Conservation (phyloP, 495 filamentous ascomycete species). For the Penicillium herquei region DNA sequence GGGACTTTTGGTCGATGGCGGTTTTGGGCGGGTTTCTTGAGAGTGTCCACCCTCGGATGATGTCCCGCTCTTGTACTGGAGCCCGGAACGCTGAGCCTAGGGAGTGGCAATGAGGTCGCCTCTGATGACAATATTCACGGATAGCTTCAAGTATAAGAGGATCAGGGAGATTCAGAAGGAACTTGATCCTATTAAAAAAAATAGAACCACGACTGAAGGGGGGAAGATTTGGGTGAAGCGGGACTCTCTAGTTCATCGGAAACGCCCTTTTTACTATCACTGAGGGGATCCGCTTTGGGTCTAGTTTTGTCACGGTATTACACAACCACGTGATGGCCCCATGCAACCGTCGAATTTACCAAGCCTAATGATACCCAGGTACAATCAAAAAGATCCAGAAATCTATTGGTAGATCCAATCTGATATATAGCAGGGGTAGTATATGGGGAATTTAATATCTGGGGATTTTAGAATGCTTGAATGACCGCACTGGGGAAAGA, state of each 20-base stretch:
- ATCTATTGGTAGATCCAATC: too few species aligned
- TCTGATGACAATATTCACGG: not conserved
- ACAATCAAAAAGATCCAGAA: too few species aligned
- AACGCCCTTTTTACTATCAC: constrained; percentile 1
- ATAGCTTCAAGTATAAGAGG: not conserved
- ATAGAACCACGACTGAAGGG: not conserved
- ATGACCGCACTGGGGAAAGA: not conserved
- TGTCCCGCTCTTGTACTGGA: constrained; percentile 40
- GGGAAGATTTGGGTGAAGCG: not conserved
- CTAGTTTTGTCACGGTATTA: constrained; percentile 27
- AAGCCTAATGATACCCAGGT: not conserved
- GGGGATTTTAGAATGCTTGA: not conserved
- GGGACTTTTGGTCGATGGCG: constrained; percentile 31
- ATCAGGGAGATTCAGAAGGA: not conserved
- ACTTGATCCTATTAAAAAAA: not conserved
- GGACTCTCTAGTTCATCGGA: constrained; percentile 1
- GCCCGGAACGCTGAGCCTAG: constrained; percentile 32
- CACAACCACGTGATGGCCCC: constrained; percentile 16
- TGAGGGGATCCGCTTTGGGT: constrained; percentile 16
- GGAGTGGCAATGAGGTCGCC: constrained; percentile 12
- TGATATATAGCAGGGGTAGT: too few species aligned
- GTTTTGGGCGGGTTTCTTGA: constrained; percentile 35
- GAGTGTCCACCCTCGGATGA: constrained; percentile 43
- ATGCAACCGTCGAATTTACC: not conserved
- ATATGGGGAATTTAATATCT: too few species aligned